phyloP scores from a whole-genome alignment of 495 filamentous ascomycete genomes.

The Xylaria palmicola region DNA sequence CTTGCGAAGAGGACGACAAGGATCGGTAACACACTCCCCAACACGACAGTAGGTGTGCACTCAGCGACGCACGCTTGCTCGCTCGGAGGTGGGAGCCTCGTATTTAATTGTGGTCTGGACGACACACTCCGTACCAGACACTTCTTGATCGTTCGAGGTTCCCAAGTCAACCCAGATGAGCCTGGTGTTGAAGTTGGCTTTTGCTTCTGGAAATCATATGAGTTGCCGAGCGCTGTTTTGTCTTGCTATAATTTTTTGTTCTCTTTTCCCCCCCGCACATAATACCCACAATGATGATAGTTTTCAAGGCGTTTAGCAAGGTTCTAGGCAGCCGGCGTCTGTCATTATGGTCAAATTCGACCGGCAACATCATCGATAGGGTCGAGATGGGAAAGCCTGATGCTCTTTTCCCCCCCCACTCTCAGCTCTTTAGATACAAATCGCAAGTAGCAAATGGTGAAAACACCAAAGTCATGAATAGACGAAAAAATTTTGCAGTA shows the following conservation, averaged over 20 bases:
- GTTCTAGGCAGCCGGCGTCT: neutral
- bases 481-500: conserved; percentile 7
- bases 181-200: neutral
- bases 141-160: neutral
- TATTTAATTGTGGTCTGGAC: neutral
- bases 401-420: neutral
- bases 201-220: neutral
- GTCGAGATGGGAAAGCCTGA: conserved; percentile 1
- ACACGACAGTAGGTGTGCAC: neutral
- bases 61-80: neutral
- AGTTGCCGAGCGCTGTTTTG: neutral
- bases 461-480: conserved; percentile 13
- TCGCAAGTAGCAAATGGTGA: neutral
- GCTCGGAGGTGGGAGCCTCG: neutral
- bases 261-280: conserved; percentile 24
- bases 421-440: conserved; percentile 7
- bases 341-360: neutral
- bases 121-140: neutral
- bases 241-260: too few species aligned
- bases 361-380: neutral
- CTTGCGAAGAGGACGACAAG: neutral
- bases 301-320: conserved; percentile 18
- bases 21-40: neutral
- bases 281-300: conserved; percentile 31
- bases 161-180: neutral